Evolutionary conservation across 169 alveolate species (phyloP).

Genomic region (Cyclospora cayetanensis): DNA sequence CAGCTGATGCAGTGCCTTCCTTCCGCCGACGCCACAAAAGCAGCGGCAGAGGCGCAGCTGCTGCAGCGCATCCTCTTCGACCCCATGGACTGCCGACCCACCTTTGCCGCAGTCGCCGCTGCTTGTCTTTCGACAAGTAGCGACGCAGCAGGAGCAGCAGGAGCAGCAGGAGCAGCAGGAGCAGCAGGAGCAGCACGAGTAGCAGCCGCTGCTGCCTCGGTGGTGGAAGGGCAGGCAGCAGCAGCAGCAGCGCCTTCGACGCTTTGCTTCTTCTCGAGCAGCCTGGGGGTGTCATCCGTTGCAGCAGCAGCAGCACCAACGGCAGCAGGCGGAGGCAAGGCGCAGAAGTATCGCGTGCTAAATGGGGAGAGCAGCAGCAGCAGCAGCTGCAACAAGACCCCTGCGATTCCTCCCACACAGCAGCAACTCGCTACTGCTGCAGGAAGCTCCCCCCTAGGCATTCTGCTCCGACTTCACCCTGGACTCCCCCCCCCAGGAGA

Average conservation of each 20-base stretch:
- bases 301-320: neutral
- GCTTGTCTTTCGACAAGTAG: neutral
- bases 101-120: neutral
- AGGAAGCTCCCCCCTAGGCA: neutral
- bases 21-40: neutral
- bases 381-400: neutral
- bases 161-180: neutral
- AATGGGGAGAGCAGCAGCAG: conserved; percentile 16
- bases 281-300: neutral
- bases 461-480: neutral
- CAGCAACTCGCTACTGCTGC: neutral
- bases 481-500: neutral
- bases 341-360: neutral
- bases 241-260: conserved; percentile 9
- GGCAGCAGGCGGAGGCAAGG: neutral
- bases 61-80: conserved; percentile 10
- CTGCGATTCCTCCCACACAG: neutral
- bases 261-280: neutral
- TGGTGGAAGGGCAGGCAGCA: neutral
- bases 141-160: neutral
- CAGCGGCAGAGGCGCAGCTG: conserved; percentile 9
- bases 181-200: conserved; percentile 18
- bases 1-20: neutral
- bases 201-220: neutral
- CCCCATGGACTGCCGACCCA: neutral